Conservation (phyloP, 768 basidiomycete species). For the Suillus spraguei region DNA sequence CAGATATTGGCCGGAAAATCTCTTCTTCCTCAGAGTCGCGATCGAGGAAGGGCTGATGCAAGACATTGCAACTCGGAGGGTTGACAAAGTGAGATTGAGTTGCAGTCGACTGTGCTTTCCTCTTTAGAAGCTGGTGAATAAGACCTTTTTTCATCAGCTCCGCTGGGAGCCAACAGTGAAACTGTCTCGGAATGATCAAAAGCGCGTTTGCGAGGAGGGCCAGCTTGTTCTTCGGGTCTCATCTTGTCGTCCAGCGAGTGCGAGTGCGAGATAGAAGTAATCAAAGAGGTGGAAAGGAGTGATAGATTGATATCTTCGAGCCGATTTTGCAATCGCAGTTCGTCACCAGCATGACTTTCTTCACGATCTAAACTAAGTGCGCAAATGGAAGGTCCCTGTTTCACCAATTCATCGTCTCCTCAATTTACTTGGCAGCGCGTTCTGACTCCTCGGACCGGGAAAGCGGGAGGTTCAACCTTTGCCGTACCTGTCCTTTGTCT, state of each 20-base stretch:
- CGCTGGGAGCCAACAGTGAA: neutral
- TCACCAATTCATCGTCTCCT: neutral
- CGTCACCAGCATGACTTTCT: neutral
- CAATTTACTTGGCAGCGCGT: neutral
- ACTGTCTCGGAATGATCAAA: neutral
- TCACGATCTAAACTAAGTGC: neutral
- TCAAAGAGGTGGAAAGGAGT: neutral
- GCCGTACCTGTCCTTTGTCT: slow-evolving; percentile 17
- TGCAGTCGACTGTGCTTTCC: neutral
- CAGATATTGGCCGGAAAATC: slow-evolving; percentile 5
- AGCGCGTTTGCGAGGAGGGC: neutral
- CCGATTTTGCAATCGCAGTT: neutral
- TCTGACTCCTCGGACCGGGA: slow-evolving; percentile 10
- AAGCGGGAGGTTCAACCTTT: neutral
- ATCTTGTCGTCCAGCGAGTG: neutral
- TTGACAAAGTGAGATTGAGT: neutral
- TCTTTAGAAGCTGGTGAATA: neutral
- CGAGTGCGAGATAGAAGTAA: neutral
- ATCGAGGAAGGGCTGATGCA: neutral
- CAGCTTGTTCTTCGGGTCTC: neutral
- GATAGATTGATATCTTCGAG: neutral
- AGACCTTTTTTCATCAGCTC: neutral
- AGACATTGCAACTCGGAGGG: neutral
- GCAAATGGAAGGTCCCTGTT: neutral
- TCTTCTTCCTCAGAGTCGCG: slow-evolving; percentile 9